Evolutionary conservation across 306 rosid species (phyloP), one percentile per base, ranked within the genome.

Genomic region (Carpinus viminea): DNA sequence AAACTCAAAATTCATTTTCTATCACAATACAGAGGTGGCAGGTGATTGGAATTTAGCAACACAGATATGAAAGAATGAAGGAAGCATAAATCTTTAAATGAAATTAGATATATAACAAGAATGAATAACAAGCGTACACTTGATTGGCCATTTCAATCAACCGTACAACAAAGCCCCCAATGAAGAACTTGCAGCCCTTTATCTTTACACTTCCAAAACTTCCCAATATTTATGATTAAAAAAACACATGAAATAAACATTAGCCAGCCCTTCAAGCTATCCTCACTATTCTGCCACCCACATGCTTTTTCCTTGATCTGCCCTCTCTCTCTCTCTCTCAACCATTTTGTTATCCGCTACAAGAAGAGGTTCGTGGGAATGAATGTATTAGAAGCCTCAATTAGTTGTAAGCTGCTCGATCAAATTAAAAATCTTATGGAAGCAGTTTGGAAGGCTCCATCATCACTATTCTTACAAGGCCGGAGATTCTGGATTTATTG

Each of bases 371-470:
- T 79, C 41, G 50, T 66, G 79, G 68, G 82, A 83, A 78, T 9
- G 74, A 85, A 84, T 66, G 50, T 45, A 57, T 24, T 5, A 31
- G 43, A 75, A 78, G 84, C 75, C 70, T 31, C 21, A 72, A 78
- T 86, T 80, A 74, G 83, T 85, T 68, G 83, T 83, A 43, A 41
- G 86, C n/a, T n/a, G n/a, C 75, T 65, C 79, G 69, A 85, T 84
- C 47, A 56, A 88, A 87, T 73, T 82, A 20, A 54, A 20, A 54
- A 69, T 53, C 78, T 77, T 77, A 66, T 70, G 76, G 77, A 69
- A 69, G 47, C 75, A 75, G 47, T 68, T 68, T 52, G 53, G 56
- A 71, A 50, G 86, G 80, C 48, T 76, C 45, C 81, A 68, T 61
- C 81, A 68, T 61, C 45, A 45, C 66, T 84, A 74, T 78, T 78